Percentiles rank a stretch among this genome's conserved stretches.
Conservation (phyloP, 2,329 filamentous ascomycete species). For the Monascus ruber region DNA sequence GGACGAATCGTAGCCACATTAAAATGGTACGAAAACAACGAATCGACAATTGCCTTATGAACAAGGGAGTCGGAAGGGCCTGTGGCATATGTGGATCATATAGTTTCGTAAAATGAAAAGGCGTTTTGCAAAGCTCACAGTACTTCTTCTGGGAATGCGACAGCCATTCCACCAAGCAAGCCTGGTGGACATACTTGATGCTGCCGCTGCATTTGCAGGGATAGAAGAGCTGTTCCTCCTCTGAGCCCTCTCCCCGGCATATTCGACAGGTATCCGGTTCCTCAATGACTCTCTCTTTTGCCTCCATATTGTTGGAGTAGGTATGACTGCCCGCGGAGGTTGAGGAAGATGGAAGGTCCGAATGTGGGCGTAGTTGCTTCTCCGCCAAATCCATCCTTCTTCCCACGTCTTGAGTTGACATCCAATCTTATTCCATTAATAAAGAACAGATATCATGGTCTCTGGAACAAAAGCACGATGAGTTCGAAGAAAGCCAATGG, state of each 20-base stretch:
- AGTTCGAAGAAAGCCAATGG: background rate
- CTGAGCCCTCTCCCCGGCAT: slow-evolving; percentile 77
- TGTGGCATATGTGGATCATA: slow-evolving; percentile 91
- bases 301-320: slow-evolving; percentile 32
- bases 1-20: slow-evolving; percentile 63
- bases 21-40: slow-evolving; percentile 62
- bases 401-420: background rate
- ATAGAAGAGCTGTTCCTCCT: slow-evolving; percentile 81
- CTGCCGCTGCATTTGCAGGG: slow-evolving; percentile 98
- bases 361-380: slow-evolving; percentile 11
- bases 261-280: slow-evolving; percentile 87
- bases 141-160: slow-evolving; percentile 99
- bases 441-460: background rate
- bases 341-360: slow-evolving; percentile 18
- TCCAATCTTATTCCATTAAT: background rate
- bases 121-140: slow-evolving; percentile 97
- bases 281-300: slow-evolving; percentile 28
- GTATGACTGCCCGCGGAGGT: slow-evolving; percentile 49
- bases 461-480: background rate
- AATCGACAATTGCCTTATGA: slow-evolving; percentile 63
- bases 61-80: slow-evolving; percentile 67
- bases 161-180: slow-evolving; percentile 97
- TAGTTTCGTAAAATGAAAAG: slow-evolving; percentile 95
- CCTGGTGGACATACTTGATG: slow-evolving; percentile 97
- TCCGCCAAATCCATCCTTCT: slow-evolving; percentile 18